phyloP scores from a whole-genome alignment of 768 basidiomycete species.

The Cystofilobasidium ferigula region DNA sequence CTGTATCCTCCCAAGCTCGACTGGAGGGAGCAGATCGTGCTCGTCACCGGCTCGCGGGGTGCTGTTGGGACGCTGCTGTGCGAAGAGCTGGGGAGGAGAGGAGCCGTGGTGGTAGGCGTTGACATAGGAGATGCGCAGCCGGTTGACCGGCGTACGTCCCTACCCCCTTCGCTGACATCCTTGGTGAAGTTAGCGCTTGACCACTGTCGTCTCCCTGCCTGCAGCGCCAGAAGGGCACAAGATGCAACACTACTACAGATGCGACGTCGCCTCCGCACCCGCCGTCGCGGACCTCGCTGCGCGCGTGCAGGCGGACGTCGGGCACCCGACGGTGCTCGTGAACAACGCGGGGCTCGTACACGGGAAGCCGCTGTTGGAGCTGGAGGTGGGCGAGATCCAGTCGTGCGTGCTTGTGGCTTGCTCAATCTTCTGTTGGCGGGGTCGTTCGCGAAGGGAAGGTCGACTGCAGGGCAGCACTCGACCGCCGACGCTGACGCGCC shows the following conservation, averaged over 20 bases:
- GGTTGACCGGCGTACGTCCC: no score
- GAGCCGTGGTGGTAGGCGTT: background rate
- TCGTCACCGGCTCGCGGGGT: background rate
- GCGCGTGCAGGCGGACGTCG: background rate
- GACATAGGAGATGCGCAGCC: no score
- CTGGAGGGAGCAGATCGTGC: background rate
- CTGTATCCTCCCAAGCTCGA: background rate
- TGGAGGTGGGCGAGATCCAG: background rate
- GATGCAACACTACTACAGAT: background rate
- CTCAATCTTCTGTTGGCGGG: background rate
- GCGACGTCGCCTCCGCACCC: background rate
- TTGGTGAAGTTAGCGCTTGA: no score
- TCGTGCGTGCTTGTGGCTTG: background rate
- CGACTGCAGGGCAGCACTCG: no score
- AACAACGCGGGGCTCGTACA: background rate
- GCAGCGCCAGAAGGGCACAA: background rate
- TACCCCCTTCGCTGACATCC: no score
- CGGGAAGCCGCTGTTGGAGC: background rate
- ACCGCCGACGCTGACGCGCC: background rate
- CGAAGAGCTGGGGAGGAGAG: background rate
- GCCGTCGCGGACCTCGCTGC: background rate
- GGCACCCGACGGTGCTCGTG: background rate
- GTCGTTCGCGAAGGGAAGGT: no score
- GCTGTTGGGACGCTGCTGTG: background rate
- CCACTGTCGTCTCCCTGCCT: no score